Evolutionary conservation across 2,329 filamentous ascomycete species (phyloP), one percentile per base, ranked within the genome.

Genomic region (Fusarium falciforme): DNA sequence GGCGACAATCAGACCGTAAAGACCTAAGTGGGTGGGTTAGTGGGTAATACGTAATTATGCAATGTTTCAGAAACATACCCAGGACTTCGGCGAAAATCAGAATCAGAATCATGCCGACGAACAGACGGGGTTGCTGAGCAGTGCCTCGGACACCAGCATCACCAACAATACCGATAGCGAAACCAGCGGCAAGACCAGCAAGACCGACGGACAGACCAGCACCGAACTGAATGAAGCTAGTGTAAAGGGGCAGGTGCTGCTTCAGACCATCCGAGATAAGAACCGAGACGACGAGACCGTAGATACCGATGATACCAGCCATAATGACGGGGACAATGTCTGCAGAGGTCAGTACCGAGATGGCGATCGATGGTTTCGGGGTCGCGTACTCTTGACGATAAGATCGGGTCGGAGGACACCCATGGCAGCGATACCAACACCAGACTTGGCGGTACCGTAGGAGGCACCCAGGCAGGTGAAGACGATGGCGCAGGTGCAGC

Each of bases 221-320:
- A 85, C 93, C 93, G 71, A 96, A 90, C 84, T 96, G 94, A 80
- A 96, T 94, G 87, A 96, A 95, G 70, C 93, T 92, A 66, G 93
- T 94, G 86, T 93, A 96, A 71, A 96, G 89, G 70, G 93, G 88
- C 72, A 93, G 85, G 75, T 90, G 83, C 85, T 96, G 93, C 79
- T 88, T 89, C 75, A 96, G 87, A 79, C 91, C 91, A 83, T 94
- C 93, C 81, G 94, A 95, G 82, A 96, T 94, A 81, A 96, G 87
- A 83, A 96, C 94, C 20, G 94, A 95, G 71, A 96, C 93, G 86
- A 96, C 94, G 76, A 96, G 90, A 80, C 94, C 94, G 88, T 96
- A 99, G 85, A 99, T 98, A 93, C 94, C 96, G 87, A 99, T 98
- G 87, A 99, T 99, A 98, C 96, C 96, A 89, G 96, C 96, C 96